These are phyloP conservation scores for Solanum hybrid DNA, from an alignment of 305 asterid genomes.

Conservation along the genomic window DNA sequence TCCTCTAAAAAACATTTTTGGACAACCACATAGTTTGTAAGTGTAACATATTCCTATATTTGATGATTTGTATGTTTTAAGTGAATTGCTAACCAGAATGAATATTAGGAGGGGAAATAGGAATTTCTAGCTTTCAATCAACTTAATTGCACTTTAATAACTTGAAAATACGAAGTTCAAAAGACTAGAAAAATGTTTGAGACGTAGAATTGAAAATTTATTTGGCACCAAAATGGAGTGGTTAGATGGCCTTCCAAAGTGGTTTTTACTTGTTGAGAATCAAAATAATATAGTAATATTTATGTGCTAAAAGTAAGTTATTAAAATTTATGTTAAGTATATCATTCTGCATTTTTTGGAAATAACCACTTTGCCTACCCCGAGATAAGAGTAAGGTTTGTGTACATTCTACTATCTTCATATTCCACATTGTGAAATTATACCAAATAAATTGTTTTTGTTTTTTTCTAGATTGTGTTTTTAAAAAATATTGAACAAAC, in stretches of 20 bases:
- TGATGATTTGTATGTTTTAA: not conserved
- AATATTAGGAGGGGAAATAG: not conserved
- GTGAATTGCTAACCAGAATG: not conserved
- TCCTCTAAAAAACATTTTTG: not conserved
- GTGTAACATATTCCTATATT: not conserved
- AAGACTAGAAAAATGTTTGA: not conserved
- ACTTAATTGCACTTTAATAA: not conserved
- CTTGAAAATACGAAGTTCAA: not conserved
- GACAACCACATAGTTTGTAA: not conserved
- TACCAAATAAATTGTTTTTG: too few relatives aligned
- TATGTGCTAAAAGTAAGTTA: too few relatives aligned
- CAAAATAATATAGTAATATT: not conserved
- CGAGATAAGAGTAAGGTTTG: too few relatives aligned
- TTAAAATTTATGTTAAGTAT: too few relatives aligned
- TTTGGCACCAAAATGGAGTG: not conserved
- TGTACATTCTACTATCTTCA: too few relatives aligned
- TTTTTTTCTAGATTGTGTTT: too few relatives aligned
- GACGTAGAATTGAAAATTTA: not conserved
- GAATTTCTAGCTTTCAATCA: not conserved
- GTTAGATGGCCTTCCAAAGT: not conserved
- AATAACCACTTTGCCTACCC: too few relatives aligned
- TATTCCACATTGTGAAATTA: too few relatives aligned
- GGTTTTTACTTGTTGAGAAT: not conserved
- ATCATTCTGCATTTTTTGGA: too few relatives aligned
- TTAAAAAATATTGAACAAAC: too few relatives aligned